Conservation (phyloP, 768 basidiomycete genomes). For the Leucosporidium yakuticum region DNA sequence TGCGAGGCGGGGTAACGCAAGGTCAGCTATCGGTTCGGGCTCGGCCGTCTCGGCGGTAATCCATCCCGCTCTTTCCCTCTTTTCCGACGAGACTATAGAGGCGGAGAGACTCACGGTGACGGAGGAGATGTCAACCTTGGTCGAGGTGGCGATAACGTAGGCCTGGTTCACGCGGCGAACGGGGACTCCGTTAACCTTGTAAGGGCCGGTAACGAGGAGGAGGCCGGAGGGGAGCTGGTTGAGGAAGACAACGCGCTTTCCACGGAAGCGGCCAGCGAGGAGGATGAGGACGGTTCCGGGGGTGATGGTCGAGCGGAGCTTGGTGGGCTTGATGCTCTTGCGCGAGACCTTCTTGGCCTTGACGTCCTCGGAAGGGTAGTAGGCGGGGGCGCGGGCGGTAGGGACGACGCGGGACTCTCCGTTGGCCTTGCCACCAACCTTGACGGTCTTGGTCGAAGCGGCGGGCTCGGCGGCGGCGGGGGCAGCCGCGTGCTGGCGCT, state of each 20-base stretch:
- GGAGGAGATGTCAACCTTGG: conserved; percentile 72
- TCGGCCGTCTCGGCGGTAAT: neutral
- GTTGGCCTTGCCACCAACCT: conserved; percentile 82
- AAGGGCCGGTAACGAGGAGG: conserved; percentile 92
- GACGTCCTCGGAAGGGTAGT: conserved; percentile 94
- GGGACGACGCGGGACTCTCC: conserved; percentile 81
- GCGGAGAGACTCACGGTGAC: conserved; percentile 56
- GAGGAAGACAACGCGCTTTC: conserved; percentile 96
- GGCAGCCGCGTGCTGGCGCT: conserved; percentile 62
- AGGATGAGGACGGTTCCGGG: conserved; percentile 93
- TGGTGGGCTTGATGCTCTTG: conserved; percentile 67
- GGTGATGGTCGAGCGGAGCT: conserved; percentile 78
- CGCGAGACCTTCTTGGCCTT: conserved; percentile 84
- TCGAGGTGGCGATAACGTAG: conserved; percentile 96
- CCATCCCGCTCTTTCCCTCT: neutral
- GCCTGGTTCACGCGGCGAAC: conserved; percentile 97
- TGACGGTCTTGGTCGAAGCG: conserved; percentile 65
- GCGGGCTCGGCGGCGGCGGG: conserved; percentile 56
- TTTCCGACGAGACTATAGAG: neutral
- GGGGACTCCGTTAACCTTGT: conserved; percentile 97
- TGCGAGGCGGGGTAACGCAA: conserved; percentile 42
- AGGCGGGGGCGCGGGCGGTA: conserved; percentile 74
- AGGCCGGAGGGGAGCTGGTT: conserved; percentile 84
- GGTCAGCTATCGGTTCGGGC: neutral
- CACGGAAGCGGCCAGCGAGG: conserved; percentile 93